Evolutionary conservation across 371 early-diverging fungal species (phyloP).

Genomic region (Apophysomyces ossiformis): DNA sequence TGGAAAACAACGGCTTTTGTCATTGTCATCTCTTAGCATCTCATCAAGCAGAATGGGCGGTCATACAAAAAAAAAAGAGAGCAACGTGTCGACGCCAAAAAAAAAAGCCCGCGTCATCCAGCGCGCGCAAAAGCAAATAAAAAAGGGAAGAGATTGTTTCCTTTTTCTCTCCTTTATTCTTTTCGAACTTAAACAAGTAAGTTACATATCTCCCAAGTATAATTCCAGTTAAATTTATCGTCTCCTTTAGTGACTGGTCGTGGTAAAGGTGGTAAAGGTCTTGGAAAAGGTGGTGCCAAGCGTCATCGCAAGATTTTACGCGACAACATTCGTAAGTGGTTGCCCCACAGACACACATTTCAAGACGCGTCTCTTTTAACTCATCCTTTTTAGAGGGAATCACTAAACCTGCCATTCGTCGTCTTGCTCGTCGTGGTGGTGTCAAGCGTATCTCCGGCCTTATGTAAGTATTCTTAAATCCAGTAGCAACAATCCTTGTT

Average conservation of each 20-base stretch:
- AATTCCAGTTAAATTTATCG: not conserved
- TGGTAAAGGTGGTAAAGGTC: conserved; percentile 98
- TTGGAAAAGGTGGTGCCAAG: conserved; percentile 98
- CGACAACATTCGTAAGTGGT: conserved; percentile 91
- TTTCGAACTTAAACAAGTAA: conserved; percentile 17
- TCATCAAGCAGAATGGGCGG: too few species aligned
- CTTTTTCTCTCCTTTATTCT: conserved; percentile 14
- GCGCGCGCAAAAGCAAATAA: not conserved
- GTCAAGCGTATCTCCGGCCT: conserved; percentile 99
- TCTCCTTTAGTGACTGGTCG: conserved; percentile 76
- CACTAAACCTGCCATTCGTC: conserved; percentile 99
- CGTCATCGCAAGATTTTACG: conserved; percentile 99
- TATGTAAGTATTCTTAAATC: conserved; percentile 51
- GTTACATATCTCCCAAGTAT: conserved; percentile 42
- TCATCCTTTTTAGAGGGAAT: conserved; percentile 75
- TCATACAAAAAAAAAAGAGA: not conserved
- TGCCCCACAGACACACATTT: conserved; percentile 13
- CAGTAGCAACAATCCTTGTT: too few species aligned
- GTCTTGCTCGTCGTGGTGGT: conserved; percentile 99
- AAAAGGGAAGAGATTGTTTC: not conserved
- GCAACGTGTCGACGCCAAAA: not conserved
- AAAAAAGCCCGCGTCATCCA: conserved; percentile 7
- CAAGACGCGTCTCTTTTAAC: not conserved
- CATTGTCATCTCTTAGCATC: too few species aligned
- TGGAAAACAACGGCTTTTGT: too few species aligned